Evolutionary conservation across 2,329 filamentous ascomycete species (phyloP).

Genomic region (Fusarium sp.): DNA sequence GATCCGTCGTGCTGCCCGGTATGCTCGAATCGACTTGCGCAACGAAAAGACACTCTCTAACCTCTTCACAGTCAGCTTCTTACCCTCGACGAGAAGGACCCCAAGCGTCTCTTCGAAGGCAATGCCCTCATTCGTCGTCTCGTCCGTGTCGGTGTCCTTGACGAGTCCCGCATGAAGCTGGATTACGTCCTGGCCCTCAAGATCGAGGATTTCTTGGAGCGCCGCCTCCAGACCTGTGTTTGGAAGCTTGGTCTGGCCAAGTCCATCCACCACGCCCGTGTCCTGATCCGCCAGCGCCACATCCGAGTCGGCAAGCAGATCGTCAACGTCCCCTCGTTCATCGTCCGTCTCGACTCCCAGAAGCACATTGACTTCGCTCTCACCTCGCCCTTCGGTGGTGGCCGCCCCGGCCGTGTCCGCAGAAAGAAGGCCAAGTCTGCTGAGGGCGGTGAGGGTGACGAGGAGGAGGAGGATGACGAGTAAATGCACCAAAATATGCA

Average conservation of each 20-base stretch:
- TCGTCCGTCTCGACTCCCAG: constrained; percentile 99
- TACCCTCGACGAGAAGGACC: constrained; percentile 99
- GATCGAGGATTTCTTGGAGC: constrained; percentile 99
- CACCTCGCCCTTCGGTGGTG: constrained; percentile 96
- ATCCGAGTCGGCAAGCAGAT: constrained; percentile 99
- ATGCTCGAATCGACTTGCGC: constrained; percentile 49
- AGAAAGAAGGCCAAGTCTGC: constrained; percentile 99
- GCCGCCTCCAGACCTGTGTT: constrained; percentile 98
- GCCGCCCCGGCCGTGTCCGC: constrained; percentile 95
- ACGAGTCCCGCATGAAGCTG: constrained; percentile 99
- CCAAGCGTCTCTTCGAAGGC: constrained; percentile 99
- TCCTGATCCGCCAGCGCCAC: constrained; percentile 99
- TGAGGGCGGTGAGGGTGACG: constrained; percentile 83
- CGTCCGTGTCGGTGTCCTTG: constrained; percentile 98
- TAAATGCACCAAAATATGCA: constrained; percentile 58
- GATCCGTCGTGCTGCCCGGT: constrained; percentile 99
- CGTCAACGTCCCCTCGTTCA: constrained; percentile 99
- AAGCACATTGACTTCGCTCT: constrained; percentile 99
- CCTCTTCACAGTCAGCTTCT: constrained; percentile 85
- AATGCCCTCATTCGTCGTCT: constrained; percentile 99
- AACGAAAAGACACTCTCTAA: constrained; percentile 39
- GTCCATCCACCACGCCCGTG: constrained; percentile 99
- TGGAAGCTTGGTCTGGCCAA: constrained; percentile 99
- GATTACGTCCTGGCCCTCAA: constrained; percentile 99
- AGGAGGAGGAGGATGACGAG: constrained; percentile 88